Evolutionary conservation across 768 basidiomycete genomes (phyloP).

Genomic region (Mycena polygramma): DNA sequence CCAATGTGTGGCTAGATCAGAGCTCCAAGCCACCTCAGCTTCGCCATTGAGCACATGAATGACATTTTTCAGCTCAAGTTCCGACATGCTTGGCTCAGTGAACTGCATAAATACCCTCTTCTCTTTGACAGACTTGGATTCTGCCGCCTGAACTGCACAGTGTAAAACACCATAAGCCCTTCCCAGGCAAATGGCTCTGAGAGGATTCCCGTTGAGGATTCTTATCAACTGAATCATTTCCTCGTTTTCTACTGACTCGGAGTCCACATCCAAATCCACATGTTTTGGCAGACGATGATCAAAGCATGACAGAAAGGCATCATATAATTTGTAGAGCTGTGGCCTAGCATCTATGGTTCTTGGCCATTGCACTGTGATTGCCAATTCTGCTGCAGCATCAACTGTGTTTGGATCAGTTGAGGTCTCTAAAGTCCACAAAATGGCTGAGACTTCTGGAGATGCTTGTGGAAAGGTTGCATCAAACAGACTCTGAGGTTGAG

Average conservation of each 20-base stretch:
- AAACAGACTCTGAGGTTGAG: not conserved
- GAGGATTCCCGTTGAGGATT: not conserved
- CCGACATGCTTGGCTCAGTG: no score
- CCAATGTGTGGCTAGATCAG: no score
- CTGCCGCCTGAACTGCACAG: no score
- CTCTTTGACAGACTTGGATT: no score
- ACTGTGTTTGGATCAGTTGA: conserved; percentile 8
- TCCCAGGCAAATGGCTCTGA: not conserved
- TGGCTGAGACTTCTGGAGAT: not conserved
- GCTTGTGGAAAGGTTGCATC: not conserved
- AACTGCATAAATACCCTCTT: no score
- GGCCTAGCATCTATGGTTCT: not conserved
- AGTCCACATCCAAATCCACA: no score
- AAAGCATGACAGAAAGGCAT: not conserved
- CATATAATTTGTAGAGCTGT: not conserved
- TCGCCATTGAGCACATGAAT: no score
- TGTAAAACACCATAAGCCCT: not conserved
- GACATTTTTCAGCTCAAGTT: no score
- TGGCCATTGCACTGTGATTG: conserved; percentile 9
- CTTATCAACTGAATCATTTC: no score
- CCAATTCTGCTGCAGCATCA: not conserved
- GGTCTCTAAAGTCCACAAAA: conserved; percentile 13
- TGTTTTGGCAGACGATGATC: no score
- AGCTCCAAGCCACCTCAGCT: no score
- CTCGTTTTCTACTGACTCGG: no score